phyloP scores from a whole-genome alignment of 768 basidiomycete species.

The Plicaturopsis crispa region DNA sequence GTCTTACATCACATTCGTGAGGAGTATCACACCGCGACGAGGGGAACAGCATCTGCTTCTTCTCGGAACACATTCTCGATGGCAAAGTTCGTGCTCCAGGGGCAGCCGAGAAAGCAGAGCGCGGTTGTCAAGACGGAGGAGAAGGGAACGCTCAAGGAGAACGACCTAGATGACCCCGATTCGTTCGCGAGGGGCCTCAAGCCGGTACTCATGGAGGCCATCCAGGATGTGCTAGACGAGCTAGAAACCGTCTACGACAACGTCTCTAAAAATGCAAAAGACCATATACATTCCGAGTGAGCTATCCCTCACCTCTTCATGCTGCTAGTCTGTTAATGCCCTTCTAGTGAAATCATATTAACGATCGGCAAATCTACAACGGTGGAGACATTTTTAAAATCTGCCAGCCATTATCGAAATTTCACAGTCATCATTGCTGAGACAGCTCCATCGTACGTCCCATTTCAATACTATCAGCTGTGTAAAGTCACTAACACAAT shows the following conservation, averaged over 20 bases:
- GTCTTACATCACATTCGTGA: slow-evolving; percentile 92
- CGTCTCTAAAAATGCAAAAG: slow-evolving; percentile 87
- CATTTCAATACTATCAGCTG: background rate
- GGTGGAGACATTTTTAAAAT: slow-evolving; percentile 88
- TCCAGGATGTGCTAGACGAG: slow-evolving; percentile 94
- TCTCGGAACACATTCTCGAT: slow-evolving; percentile 55
- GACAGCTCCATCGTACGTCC: slow-evolving; percentile 82
- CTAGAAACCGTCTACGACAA: slow-evolving; percentile 94
- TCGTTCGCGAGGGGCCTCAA: slow-evolving; percentile 74
- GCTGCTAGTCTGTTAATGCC: slow-evolving; percentile 3
- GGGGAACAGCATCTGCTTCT: slow-evolving; percentile 30
- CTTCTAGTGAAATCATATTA: slow-evolving; percentile 80
- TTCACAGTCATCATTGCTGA: slow-evolving; percentile 96
- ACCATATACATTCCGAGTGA: slow-evolving; percentile 98
- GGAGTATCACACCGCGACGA: slow-evolving; percentile 81
- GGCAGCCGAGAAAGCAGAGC: slow-evolving; percentile 53
- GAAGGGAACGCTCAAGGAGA: slow-evolving; percentile 54
- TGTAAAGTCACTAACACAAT: slow-evolving; percentile 3
- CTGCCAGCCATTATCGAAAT: slow-evolving; percentile 83
- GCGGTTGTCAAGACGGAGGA: slow-evolving; percentile 38
- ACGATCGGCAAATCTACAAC: slow-evolving; percentile 93
- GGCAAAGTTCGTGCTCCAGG: slow-evolving; percentile 75
- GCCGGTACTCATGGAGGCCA: slow-evolving; percentile 93
- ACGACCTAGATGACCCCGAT: slow-evolving; percentile 71
- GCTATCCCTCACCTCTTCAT: slow-evolving; percentile 19